Base-by-base conservation (phyloP, 805 yeast genomes). In the Starmerella potacharoeniae region DNA sequence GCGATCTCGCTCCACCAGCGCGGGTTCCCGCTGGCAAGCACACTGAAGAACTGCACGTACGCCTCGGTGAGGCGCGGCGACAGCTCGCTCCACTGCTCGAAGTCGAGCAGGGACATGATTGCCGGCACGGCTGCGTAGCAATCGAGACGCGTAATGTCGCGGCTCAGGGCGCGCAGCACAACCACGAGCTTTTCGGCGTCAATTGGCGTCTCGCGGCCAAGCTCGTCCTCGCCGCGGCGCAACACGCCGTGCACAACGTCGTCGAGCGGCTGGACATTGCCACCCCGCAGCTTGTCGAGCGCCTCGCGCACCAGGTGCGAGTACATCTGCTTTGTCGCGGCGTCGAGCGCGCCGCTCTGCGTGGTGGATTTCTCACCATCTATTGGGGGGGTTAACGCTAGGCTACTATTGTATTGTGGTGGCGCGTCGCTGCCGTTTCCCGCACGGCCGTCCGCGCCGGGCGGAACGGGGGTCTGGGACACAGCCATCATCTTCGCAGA, bases 1-100 rank as follows among this genome's bases (percentile, higher is more conserved):
- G 86, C 81, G n/a, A 91, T 86, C 56, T 86, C 95, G 59, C 79
- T 77, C 80, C 93, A 82, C 86, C 95, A 91, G 68, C 82, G 86
- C 7, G 97, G 97, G 57, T 83, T 75, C 47, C 91, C 84, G 4
- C 95, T 84, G 40, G 90, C 86, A 52, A 91, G 75, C 31, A 90
- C 86, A 46, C 81, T 76, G 47, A 87, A 71, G 68, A 93, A 93
- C 45, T 80, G 82, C 48, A 83, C 76, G 68, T 85, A 89, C 48
- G 75, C 71, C 49, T 74, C 71, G 30, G 79, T 69, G 61, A 82
- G 78, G 14, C 63, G 59, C 9, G 65, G 61, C 6, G 76, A 73
- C 36, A 75, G 62, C 28, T 69, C 72, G 64, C 82, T 74, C 93
- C 95, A 87, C 59, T 68, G 67, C 16, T 42, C 52, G 53, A 84